Conservation (phyloP, 2,329 filamentous ascomycete species). For the Botrytis porri region DNA sequence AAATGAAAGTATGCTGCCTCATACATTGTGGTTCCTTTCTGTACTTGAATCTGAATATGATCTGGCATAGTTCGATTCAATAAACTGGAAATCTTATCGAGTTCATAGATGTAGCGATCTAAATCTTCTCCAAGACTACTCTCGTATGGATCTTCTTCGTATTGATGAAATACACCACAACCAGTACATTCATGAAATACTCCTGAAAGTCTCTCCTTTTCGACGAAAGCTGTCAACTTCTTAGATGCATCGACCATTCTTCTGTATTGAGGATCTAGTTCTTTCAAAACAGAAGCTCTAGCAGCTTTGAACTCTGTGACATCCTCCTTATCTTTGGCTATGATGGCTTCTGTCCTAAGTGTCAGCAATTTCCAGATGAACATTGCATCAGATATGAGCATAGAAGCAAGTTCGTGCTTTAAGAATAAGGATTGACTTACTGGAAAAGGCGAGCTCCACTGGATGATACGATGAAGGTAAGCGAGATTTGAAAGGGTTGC, state of each 20-base stretch:
- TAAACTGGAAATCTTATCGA: constrained; percentile 11
- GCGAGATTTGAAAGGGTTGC: constrained; percentile 14
- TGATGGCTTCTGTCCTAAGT: neutral
- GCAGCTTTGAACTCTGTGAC: constrained; percentile 13
- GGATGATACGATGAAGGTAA: neutral
- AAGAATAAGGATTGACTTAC: neutral
- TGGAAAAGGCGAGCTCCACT: constrained; percentile 14
- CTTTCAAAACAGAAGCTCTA: constrained; percentile 3
- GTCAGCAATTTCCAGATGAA: neutral
- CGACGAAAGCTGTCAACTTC: constrained; percentile 13
- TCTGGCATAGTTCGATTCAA: constrained; percentile 15
- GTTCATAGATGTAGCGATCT: constrained; percentile 19
- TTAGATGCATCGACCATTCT: constrained; percentile 13
- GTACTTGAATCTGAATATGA: neutral
- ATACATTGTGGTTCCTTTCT: constrained; percentile 16
- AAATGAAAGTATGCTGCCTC: constrained; percentile 1
- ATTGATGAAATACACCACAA: constrained; percentile 12
- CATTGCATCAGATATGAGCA: too few species aligned
- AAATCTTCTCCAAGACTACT: neutral
- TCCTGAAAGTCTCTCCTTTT: neutral
- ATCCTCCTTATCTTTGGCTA: constrained; percentile 12
- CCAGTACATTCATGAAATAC: constrained; percentile 12
- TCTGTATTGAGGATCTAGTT: constrained; percentile 20
- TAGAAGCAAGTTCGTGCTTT: neutral
- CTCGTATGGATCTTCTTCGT: constrained; percentile 11